A percentile compares a stretch with the other conserved stretches of the same genome.
Conservation (phyloP, 1,139 yeast genomes). For the Candida labiduridarum region DNA sequence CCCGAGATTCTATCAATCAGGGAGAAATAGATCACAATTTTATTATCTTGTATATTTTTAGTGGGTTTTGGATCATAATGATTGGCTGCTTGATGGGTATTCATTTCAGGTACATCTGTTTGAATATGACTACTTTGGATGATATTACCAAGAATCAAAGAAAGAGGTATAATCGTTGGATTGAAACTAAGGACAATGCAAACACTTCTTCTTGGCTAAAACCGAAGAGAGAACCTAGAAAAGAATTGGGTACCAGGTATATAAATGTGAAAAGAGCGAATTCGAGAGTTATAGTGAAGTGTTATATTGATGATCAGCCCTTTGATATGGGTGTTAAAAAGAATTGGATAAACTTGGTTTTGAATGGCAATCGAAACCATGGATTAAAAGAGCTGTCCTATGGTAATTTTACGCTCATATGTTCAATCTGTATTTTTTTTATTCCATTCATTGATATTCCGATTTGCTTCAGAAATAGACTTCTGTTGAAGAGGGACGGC, state of each 20-base stretch:
- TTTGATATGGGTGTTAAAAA: slow-evolving; percentile 32
- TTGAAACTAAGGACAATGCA: slow-evolving; percentile 5
- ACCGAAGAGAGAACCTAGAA: slow-evolving; percentile 23
- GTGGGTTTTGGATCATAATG: slow-evolving; percentile 47
- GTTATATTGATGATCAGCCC: slow-evolving; percentile 25
- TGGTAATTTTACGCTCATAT: slow-evolving; percentile 18
- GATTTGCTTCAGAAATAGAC: slow-evolving; percentile 11
- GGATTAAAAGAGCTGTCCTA: slow-evolving; percentile 12
- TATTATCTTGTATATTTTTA: slow-evolving; percentile 41
- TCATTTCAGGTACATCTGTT: slow-evolving; percentile 39
- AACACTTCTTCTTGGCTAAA: slow-evolving; percentile 5
- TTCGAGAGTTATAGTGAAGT: slow-evolving; percentile 33
- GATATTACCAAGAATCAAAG: slow-evolving; percentile 31
- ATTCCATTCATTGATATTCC: slow-evolving; percentile 37
- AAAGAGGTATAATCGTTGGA: slow-evolving; percentile 25
- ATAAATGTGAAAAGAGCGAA: slow-evolving; percentile 30
- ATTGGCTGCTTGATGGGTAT: slow-evolving; percentile 35
- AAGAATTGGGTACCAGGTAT: slow-evolving; percentile 34
- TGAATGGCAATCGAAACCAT: slow-evolving; percentile 30
- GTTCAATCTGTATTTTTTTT: slow-evolving; percentile 24
- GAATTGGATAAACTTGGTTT: slow-evolving; percentile 39
- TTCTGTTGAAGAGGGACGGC: slow-evolving; percentile 8
- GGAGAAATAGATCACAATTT: slow-evolving; percentile 46
- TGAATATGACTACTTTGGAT: slow-evolving; percentile 51
- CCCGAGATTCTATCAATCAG: slow-evolving; percentile 25